A percentile compares a stretch with the other conserved stretches of the same genome.
phyloP scores from a whole-genome alignment of 805 yeast species.

The Monosporozyma servazzii region DNA sequence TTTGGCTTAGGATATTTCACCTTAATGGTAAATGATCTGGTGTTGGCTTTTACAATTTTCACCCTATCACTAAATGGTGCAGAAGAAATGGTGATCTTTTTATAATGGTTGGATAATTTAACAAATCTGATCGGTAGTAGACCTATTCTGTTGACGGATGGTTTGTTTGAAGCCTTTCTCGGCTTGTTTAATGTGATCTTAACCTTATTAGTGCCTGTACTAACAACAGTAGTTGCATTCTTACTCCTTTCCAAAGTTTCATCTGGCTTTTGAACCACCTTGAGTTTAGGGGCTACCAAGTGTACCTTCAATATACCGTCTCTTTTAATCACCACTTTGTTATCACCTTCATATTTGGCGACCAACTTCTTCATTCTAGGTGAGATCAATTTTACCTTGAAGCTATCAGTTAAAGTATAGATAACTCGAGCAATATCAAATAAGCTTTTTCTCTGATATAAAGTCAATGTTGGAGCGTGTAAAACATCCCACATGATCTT shows the following conservation, averaged over 20 bases:
- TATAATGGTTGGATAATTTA: conserved; percentile 30
- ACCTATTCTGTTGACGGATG: conserved; percentile 19
- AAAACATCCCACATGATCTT: conserved; percentile 59
- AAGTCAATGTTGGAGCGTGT: conserved; percentile 49
- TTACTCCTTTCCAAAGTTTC: conserved; percentile 1
- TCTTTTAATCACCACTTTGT: conserved; percentile 49
- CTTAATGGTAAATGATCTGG: conserved; percentile 24
- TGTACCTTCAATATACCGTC: conserved; percentile 34
- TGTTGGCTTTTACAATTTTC: conserved; percentile 21
- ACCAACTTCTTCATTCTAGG: conserved; percentile 64
- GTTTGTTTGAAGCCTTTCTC: conserved; percentile 7
- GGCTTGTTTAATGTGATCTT: conserved; percentile 9
- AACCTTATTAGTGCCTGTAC: conserved; percentile 6
- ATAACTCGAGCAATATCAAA: conserved; percentile 60
- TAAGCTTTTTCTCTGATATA: conserved; percentile 51
- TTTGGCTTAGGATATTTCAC: conserved; percentile 8
- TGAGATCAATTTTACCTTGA: conserved; percentile 50
- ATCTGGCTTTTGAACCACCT: conserved; percentile 7
- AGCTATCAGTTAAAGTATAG: conserved; percentile 50
- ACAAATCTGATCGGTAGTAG: conserved; percentile 34
- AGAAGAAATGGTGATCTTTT: conserved; percentile 34
- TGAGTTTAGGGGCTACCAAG: conserved; percentile 18
- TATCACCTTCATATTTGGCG: conserved; percentile 45
- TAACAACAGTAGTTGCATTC: neutral
- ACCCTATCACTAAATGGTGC: conserved; percentile 33